Evolutionary conservation across 805 yeast species (phyloP), one percentile per base, ranked within the genome.

Genomic region (Danielia oregonensis): DNA sequence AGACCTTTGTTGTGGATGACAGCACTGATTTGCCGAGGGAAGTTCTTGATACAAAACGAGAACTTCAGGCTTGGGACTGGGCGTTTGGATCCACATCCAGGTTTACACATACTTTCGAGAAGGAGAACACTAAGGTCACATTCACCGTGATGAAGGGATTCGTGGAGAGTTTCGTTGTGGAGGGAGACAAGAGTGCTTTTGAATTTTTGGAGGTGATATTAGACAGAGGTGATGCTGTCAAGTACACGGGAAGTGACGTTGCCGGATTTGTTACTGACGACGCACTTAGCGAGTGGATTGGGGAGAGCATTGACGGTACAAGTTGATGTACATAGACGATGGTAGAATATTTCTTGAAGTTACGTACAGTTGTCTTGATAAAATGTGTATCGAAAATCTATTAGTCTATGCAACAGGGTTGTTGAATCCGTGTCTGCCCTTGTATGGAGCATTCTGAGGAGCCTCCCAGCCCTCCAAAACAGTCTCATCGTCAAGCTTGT

Each of bases 71-170:
- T 14, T 82, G 93, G 84, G 63, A 74, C 2, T 89, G 96, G 95
- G 74, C 63, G 24, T 87, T 63, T 55, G 89, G 87, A 1, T 65
- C 70, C 14, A 82, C 96, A 0, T 96, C 97, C 0, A 69, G 65
- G 39, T 93, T 91, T 54, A 65, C 71, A 26, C 78, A 84, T 38
- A 48, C 51, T 1, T 52, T 83, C 13, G 50, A 48, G 2, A 57
- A 63, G 26, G 55, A 55, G 0, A 54, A 59, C 25, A 42, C 67
- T 44, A 35, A 31, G 12, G 51, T 74, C 4, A 52, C 44, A 22
- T 66, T 72, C 28, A 38, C 52, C 2, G 79, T 87, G 3, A 78
- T 74, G 38, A 35, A 48, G 4, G 65, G 68, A 2, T 25, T 51
- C 1, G 46, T 65, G 2, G 52, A 51, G 19, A 45, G 46, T 14